Conservation (phyloP, 1,284 basidiomycete species). For the Inonotus obliquus region DNA sequence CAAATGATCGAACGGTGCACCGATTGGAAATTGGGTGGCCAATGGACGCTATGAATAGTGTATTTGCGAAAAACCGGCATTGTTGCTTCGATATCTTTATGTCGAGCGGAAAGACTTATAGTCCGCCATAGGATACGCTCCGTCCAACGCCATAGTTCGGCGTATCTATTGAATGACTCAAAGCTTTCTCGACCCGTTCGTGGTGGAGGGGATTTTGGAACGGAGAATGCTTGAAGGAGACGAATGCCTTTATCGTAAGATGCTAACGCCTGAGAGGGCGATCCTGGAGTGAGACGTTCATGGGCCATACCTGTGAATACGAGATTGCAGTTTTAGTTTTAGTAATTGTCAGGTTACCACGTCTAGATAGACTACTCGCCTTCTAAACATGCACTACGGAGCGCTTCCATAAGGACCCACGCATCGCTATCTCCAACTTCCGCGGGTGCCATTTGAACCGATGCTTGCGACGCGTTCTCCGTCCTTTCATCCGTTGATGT, state of each 20-base stretch:
- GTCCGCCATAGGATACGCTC: conserved; percentile 70
- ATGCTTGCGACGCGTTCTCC: conserved; percentile 33
- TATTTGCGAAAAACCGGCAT: conserved; percentile 55
- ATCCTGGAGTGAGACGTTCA: conserved; percentile 23
- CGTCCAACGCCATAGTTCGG: conserved; percentile 77
- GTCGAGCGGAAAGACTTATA: conserved; percentile 50
- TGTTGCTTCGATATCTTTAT: conserved; percentile 38
- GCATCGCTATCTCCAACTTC: conserved; percentile 59
- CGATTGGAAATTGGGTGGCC: conserved; percentile 73
- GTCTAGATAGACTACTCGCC: conserved; percentile 41
- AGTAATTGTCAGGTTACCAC: background rate
- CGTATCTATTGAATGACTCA: conserved; percentile 54
- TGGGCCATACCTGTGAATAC: conserved; percentile 26
- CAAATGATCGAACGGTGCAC: conserved; percentile 67
- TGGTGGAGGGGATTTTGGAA: conserved; percentile 26
- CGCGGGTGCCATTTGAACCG: conserved; percentile 31
- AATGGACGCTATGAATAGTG: conserved; percentile 60
- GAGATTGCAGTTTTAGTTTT: background rate
- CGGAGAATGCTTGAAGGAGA: conserved; percentile 30
- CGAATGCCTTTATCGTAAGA: conserved; percentile 44
- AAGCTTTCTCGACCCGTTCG: conserved; percentile 36
- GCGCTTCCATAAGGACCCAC: conserved; percentile 60
- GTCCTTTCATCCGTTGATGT: conserved; percentile 37
- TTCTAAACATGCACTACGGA: conserved; percentile 66
- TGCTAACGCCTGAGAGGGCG: conserved; percentile 20